Base-by-base conservation (phyloP, 768 basidiomycete genomes). In the Sutorius australiensis region DNA sequence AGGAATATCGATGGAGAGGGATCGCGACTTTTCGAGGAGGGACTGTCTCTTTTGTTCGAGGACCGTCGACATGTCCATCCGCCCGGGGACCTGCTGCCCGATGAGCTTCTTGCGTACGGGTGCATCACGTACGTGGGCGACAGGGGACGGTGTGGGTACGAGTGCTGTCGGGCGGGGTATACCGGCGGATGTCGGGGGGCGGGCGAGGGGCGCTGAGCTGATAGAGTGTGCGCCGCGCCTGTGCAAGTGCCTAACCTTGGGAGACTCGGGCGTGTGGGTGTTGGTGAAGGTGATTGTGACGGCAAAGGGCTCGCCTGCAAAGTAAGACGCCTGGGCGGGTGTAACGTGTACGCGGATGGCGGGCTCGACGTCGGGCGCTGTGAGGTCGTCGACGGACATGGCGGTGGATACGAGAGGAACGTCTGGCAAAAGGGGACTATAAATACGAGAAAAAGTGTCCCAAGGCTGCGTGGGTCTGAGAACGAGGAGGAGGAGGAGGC, bases 271-370 rank as follows among this genome's bases (percentile, higher is more conserved):
- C 0, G 83, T 76, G 27, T 82, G 82, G 5, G 84, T 86, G 67
- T 95, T 97, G 46, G 88, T 86, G 69, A 97, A 92, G 0, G 89
- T 87, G 59, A 98, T 84, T 4, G 83, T 87, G 12, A 90, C 91
- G 3, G 84, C 76, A 70, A 95, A 92, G 0, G 80, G 75, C 70
- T 98, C 95, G 51, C 95, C 95, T 0, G 95, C 92, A 67, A 95
- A 98, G 72, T 88, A 98, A 0, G 92, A 90, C 0, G 91, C 87
- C 56, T 93, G 88, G 0, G 88, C 78, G 2, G 95, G 95, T 0
- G 80, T 80, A 19, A 89, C 85, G 27, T 82, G 78, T 36, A 91
- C 83, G 34, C 86, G 83, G 5, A 91, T 77, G 39, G 77, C 76
- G 13, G 79, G 74, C 46, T 81, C 81, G 43, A 61, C 28, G 55